Percentiles rank a stretch among this genome's conserved stretches.
phyloP scores from a whole-genome alignment of 768 basidiomycete species.

The Chalciporus piperatus region DNA sequence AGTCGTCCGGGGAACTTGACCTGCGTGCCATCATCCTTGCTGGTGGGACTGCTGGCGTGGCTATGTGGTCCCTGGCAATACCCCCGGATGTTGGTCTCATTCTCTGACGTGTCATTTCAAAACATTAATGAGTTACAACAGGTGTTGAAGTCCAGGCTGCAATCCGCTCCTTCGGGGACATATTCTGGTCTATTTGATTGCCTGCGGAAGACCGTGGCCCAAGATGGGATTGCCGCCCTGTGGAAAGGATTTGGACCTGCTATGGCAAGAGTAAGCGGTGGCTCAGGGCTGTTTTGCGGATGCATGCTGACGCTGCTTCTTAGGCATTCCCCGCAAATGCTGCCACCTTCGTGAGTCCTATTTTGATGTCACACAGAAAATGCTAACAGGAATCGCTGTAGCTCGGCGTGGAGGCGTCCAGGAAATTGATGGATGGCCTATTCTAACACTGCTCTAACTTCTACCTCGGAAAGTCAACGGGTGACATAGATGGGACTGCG shows the following conservation, averaged over 20 bases:
- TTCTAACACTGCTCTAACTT: slow-evolving; percentile 35
- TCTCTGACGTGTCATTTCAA: neutral
- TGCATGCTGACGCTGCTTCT: slow-evolving; percentile 2
- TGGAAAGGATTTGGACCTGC: slow-evolving; percentile 99
- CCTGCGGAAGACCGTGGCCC: slow-evolving; percentile 84
- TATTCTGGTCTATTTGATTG: slow-evolving; percentile 95
- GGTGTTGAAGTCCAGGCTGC: slow-evolving; percentile 94
- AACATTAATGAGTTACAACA: slow-evolving; percentile 32
- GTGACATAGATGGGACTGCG: neutral
- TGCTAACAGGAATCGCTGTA: slow-evolving; percentile 27
- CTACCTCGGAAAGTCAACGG: too few species aligned
- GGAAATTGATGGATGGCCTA: slow-evolving; percentile 74
- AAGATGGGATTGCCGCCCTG: slow-evolving; percentile 80
- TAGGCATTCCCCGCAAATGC: slow-evolving; percentile 98
- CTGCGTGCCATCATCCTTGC: slow-evolving; percentile 85
- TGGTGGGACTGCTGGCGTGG: slow-evolving; percentile 92
- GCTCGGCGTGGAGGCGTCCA: slow-evolving; percentile 91
- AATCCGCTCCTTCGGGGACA: slow-evolving; percentile 96
- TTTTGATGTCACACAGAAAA: neutral
- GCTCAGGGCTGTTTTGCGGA: neutral
- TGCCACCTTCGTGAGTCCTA: slow-evolving; percentile 75
- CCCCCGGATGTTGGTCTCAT: slow-evolving; percentile 81
- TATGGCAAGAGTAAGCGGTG: slow-evolving; percentile 74
- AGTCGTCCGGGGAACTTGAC: slow-evolving; percentile 79
- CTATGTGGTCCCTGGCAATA: slow-evolving; percentile 98